Conservation (phyloP, 148 eudicot species). For the Pouteria glomerata region DNA sequence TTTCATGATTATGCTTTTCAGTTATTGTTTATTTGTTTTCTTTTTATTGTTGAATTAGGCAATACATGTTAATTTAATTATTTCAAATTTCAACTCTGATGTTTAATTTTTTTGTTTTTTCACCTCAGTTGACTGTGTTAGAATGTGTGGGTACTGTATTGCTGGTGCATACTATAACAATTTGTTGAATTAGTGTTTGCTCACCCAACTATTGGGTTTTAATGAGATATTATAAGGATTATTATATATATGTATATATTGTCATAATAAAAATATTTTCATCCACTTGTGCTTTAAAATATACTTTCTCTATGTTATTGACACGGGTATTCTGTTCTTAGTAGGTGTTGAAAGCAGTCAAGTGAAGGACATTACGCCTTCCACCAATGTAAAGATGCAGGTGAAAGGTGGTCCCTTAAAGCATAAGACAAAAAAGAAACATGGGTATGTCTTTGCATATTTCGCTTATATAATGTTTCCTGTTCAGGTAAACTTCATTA, state of each 20-base stretch:
- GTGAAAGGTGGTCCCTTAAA: constrained; percentile 29
- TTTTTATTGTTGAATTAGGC: not conserved
- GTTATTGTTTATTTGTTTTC: too few relatives aligned
- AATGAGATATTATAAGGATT: too few relatives aligned
- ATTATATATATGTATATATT: too few relatives aligned
- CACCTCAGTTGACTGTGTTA: not conserved
- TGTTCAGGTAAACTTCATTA: not conserved
- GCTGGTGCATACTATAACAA: too few relatives aligned
- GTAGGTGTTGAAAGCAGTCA: constrained; percentile 49
- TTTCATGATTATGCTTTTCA: constrained; percentile 5
- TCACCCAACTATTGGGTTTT: too few relatives aligned
- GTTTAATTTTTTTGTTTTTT: not conserved
- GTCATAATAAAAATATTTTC: not conserved
- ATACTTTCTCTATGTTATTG: not conserved
- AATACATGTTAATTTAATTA: not conserved
- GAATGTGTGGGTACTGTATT: too few relatives aligned
- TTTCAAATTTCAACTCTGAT: not conserved
- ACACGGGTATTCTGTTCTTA: constrained; percentile 1
- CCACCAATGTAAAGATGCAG: constrained; percentile 47
- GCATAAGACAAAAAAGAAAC: constrained; percentile 45
- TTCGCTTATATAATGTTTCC: not conserved
- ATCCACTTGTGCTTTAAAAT: not conserved
- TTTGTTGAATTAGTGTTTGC: too few relatives aligned
- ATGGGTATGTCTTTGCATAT: constrained; percentile 50
- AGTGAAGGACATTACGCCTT: constrained; percentile 44